Conservation (phyloP, 139 green algal species). For the Chlorella sp. region DNA sequence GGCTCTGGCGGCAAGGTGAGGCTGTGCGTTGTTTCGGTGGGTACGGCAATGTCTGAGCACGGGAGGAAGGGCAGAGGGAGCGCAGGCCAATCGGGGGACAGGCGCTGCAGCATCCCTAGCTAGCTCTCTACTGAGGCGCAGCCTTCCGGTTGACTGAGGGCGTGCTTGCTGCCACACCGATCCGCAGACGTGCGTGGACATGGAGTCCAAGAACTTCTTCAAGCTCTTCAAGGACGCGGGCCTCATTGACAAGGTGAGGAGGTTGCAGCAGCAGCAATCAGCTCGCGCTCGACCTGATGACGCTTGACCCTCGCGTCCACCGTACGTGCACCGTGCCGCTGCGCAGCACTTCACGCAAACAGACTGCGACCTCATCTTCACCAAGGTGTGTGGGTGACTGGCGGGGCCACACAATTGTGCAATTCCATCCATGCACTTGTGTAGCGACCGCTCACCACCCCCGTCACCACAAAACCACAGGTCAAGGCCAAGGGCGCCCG, state of each 20-base stretch:
- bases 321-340: conserved; percentile 6
- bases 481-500: conserved; percentile 54
- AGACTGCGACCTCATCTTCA: conserved; percentile 59
- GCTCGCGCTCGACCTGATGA: not conserved
- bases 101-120: no score
- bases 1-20: conserved; percentile 6
- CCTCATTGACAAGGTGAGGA: conserved; percentile 15
- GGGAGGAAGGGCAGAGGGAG: no score
- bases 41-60: no score
- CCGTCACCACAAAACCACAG: no score
- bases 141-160: not conserved
- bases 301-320: not conserved
- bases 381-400: conserved; percentile 27
- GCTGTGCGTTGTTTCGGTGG: not conserved
- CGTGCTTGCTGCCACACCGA: not conserved
- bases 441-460: no score
- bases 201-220: conserved; percentile 34
- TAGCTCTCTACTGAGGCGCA: no score
- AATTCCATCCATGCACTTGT: no score
- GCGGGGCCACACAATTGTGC: no score
- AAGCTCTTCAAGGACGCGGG: conserved; percentile 47
- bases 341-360: conserved; percentile 35
- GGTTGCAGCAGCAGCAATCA: not conserved
- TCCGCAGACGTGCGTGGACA: conserved; percentile 1
- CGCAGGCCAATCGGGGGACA: no score